Base-by-base conservation (phyloP, 2,329 filamentous ascomycete genomes). In the Fusarium graminum region DNA sequence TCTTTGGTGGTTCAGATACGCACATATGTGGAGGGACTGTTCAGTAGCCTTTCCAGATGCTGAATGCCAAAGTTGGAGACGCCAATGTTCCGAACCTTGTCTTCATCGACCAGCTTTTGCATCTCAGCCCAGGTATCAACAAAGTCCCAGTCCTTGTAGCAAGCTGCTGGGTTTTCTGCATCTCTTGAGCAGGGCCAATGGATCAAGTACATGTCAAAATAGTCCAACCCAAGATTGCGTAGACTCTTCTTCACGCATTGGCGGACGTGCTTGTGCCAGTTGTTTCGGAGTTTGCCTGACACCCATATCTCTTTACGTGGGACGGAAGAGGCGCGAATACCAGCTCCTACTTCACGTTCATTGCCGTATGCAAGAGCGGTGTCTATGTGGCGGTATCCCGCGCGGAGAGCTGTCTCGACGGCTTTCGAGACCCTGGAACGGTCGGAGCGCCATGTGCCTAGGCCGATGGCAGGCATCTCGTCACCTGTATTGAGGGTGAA, bases 61-160 rank as follows among this genome's bases (percentile, higher is more conserved):
- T 82, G 87, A 76, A 94, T 92, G 66, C 85, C 90, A 77, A 96
- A 95, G 85, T 96, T 96, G 78, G 91, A 93, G 57, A 95, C 90
- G 72, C 92, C 92, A 75, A 95, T 94, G 80, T 92, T 92, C 78
- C 84, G 85, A 50, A 94, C 93, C 82, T 92, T 92, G 79, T 85
- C 86, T 42, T 86, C 88, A 12, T 79, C 86, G 25, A 87, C 80
- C 44, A 92, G 82, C 82, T 90, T 90, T 80, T 91, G 87, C 83
- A 92, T 82, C 79, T 92, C 88, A 62, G 83, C 81, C 87, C 86
- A 96, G 26, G 92, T 95, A 79, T 95, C 88, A 72, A 91, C 83
- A 78, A 92, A 94, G 80, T 92, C 86, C 92, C 92, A 94, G 81
- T 93, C 91, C 30, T 86, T 82, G 65, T 88, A 85, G 76, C 90